Evolutionary conservation across 2,329 filamentous ascomycete genomes (phyloP).

Genomic region (Coccinonectria pachysandricola): DNA sequence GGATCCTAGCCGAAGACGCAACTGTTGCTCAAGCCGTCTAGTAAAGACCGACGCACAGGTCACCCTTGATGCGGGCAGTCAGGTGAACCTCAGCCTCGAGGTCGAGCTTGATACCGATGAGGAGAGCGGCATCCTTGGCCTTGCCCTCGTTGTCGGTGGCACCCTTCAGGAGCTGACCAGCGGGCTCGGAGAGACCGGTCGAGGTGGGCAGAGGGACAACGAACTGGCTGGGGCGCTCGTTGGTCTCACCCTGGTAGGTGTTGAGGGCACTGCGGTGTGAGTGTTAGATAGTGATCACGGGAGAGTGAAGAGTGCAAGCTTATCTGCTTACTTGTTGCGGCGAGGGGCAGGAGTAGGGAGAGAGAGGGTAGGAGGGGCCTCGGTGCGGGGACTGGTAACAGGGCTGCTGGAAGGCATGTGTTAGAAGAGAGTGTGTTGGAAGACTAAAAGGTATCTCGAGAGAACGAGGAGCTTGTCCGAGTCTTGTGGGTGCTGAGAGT

Average conservation of each 20-base stretch:
- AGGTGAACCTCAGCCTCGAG: conserved; percentile 53
- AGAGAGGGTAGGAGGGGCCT: too few relatives aligned
- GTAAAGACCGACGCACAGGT: conserved; percentile 40
- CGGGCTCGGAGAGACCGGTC: conserved; percentile 26
- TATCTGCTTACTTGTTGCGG: not conserved
- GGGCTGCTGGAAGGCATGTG: too few relatives aligned
- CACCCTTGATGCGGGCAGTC: conserved; percentile 50
- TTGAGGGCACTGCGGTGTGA: conserved; percentile 15
- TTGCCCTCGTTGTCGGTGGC: conserved; percentile 47
- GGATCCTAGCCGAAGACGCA: too few relatives aligned
- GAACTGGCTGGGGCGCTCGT: conserved; percentile 17
- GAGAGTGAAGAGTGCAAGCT: conserved; percentile 7
- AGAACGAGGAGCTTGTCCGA: too few relatives aligned
- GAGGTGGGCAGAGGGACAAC: conserved; percentile 21
- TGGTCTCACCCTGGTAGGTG: conserved; percentile 20
- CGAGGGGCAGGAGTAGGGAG: too few relatives aligned
- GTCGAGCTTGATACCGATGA: conserved; percentile 54
- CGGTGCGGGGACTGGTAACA: too few relatives aligned
- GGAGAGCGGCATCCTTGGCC: conserved; percentile 45
- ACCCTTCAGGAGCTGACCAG: conserved; percentile 41
- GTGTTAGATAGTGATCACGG: conserved; percentile 10
- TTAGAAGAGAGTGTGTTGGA: too few relatives aligned
- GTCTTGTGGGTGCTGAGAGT: too few relatives aligned
- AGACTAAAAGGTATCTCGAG: too few relatives aligned
- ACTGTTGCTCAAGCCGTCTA: too few relatives aligned